Percentiles rank a stretch among this genome's conserved stretches.
phyloP scores from a whole-genome alignment of 352 stramenopile genomes.

The Sclerospora graminicola region DNA sequence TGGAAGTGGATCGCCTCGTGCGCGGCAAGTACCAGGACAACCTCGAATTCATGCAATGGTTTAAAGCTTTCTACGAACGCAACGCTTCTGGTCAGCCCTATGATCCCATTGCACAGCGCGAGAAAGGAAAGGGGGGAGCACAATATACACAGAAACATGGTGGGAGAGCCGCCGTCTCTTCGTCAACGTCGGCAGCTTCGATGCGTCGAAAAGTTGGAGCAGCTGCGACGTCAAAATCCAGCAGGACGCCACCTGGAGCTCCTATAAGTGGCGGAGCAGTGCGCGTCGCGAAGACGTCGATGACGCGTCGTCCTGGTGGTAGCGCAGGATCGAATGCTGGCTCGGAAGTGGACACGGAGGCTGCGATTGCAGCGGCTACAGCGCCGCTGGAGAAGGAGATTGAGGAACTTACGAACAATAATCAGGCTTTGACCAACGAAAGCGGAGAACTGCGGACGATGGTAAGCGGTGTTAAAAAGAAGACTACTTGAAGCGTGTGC shows the following conservation, averaged over 20 bases:
- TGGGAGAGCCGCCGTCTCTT: conserved; percentile 5
- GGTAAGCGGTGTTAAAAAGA: conserved; percentile 22
- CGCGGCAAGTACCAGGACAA: conserved; percentile 99
- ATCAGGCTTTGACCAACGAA: conserved; percentile 68
- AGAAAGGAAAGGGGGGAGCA: conserved; percentile 90
- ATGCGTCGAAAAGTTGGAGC: conserved; percentile 33
- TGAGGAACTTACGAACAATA: conserved; percentile 53
- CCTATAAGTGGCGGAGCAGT: conserved; percentile 16
- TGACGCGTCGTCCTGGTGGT: conserved; percentile 23
- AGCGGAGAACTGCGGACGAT: conserved; percentile 62
- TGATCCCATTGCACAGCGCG: conserved; percentile 86
- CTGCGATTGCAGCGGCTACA: conserved; percentile 22
- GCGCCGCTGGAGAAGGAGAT: conserved; percentile 60
- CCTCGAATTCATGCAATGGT: conserved; percentile 99
- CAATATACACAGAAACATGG: conserved; percentile 71
- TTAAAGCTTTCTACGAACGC: conserved; percentile 89
- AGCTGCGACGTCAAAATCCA: conserved; percentile 16
- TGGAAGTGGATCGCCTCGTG: conserved; percentile 97
- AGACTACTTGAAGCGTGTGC: not conserved
- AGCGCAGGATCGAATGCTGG: conserved; percentile 13
- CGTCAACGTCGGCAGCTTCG: conserved; percentile 12
- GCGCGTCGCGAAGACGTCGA: conserved; percentile 12
- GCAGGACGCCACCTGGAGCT: conserved; percentile 36
- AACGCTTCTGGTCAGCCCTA: conserved; percentile 87
- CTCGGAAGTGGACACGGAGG: conserved; percentile 17